Evolutionary conservation across 805 yeast genomes (phyloP).

Genomic region (Blastobotrys americana): DNA sequence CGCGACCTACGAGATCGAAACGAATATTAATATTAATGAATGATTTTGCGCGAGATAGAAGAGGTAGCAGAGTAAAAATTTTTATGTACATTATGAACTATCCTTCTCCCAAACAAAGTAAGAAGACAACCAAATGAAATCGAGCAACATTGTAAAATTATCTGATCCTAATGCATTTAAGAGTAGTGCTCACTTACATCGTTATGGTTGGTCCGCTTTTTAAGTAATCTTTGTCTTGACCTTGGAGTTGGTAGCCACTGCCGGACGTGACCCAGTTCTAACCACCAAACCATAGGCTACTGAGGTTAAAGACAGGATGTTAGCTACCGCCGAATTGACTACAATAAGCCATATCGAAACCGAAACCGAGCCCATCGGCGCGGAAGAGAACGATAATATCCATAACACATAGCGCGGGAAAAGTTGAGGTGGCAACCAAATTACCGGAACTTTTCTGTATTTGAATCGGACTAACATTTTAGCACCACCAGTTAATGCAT

Average conservation of each 20-base stretch:
- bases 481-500: conserved; percentile 35
- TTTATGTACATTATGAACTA: too few species aligned
- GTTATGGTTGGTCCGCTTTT: too few species aligned
- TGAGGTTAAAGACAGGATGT: conserved; percentile 1
- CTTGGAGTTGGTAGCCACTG: background rate
- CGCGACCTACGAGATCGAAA: too few species aligned
- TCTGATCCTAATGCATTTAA: too few species aligned
- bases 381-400: conserved; percentile 55
- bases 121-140: too few species aligned
- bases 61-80: too few species aligned
- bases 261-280: background rate
- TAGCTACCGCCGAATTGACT: conserved; percentile 22
- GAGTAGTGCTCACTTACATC: too few species aligned
- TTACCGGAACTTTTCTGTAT: conserved; percentile 48
- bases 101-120: too few species aligned
- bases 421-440: conserved; percentile 50
- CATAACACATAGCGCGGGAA: conserved; percentile 52
- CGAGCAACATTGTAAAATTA: too few species aligned
- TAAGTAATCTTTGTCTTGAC: too few species aligned
- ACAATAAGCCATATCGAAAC: conserved; percentile 48
- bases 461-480: conserved; percentile 42
- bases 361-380: conserved; percentile 57
- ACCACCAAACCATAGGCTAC: background rate
- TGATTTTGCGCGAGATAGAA: too few species aligned
- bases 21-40: too few species aligned